These are phyloP conservation scores for Saccharomycopsis selenospora DNA, from an alignment of 805 yeast genomes.

Conservation along the genomic window DNA sequence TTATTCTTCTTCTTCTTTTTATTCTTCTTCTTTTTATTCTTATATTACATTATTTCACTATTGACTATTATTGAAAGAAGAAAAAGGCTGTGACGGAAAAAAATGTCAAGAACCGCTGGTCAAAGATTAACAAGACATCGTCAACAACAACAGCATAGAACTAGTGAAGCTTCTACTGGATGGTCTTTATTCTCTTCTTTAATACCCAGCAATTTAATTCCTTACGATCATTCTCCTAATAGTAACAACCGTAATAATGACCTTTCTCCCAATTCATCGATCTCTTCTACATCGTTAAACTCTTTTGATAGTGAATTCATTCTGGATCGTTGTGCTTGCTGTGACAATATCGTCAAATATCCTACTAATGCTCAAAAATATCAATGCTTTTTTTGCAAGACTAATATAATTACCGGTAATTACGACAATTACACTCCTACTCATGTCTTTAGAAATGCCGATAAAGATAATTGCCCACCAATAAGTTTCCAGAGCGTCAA, in stretches of 20 bases:
- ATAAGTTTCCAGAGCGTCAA: conserved; percentile 31
- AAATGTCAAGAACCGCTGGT: too few relatives aligned
- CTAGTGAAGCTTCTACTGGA: neutral
- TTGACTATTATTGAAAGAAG: too few relatives aligned
- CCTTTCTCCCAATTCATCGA: conserved; percentile 16
- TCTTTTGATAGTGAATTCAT: conserved; percentile 11
- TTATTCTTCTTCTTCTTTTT: too few relatives aligned
- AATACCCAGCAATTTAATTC: neutral
- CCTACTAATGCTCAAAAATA: conserved; percentile 34
- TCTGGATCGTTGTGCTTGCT: conserved; percentile 35
- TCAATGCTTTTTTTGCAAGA: conserved; percentile 52
- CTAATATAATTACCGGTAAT: conserved; percentile 24
- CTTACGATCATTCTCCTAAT: neutral
- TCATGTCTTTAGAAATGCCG: conserved; percentile 16
- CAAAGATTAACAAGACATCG: too few relatives aligned
- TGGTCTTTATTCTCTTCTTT: neutral
- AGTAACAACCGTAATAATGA: neutral
- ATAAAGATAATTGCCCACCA: conserved; percentile 15
- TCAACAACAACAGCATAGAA: too few relatives aligned
- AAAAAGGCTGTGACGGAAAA: too few relatives aligned
- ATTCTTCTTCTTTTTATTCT: too few relatives aligned
- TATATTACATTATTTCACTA: too few relatives aligned
- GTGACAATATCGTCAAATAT: conserved; percentile 38
- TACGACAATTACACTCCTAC: conserved; percentile 15
- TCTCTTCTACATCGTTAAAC: conserved; percentile 13